Percentiles rank a stretch among this genome's conserved stretches.
Conservation (phyloP, 2,329 filamentous ascomycete genomes). For the Ophiostoma populinum region DNA sequence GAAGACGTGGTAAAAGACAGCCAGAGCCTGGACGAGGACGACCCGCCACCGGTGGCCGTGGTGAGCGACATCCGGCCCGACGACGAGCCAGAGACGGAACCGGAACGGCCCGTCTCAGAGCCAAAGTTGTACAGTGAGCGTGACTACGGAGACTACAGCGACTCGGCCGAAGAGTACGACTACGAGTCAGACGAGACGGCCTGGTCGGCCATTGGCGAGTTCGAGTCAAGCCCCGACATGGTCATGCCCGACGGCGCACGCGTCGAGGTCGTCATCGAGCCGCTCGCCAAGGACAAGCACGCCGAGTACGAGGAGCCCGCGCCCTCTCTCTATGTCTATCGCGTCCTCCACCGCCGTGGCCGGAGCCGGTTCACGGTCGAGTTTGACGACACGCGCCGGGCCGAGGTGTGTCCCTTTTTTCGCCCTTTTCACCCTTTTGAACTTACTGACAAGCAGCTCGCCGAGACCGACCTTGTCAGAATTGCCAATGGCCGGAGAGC, state of each 20-base stretch:
- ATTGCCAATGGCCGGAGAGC: no score
- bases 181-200: background rate
- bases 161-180: background rate
- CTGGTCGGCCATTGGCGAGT: no score
- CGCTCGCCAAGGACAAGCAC: constrained; percentile 3
- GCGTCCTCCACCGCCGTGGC: constrained; percentile 5
- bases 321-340: constrained; percentile 10
- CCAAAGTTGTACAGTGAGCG: no score
- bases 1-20: no score
- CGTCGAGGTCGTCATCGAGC: constrained; percentile 9
- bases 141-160: background rate
- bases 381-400: constrained; percentile 10
- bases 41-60: no score
- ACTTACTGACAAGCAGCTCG: no score
- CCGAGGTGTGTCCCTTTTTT: constrained; percentile 1
- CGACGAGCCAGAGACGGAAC: no score
- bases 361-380: constrained; percentile 10
- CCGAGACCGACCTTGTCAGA: no score
- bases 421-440: background rate
- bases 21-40: no score
- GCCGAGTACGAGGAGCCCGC: constrained; percentile 7
- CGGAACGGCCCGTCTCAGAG: no score
- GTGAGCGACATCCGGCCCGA: no score
- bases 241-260: constrained; percentile 2
- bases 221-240: background rate